phyloP scores from a whole-genome alignment of 345 rosid species.

The Hypericum androsaemum region DNA sequence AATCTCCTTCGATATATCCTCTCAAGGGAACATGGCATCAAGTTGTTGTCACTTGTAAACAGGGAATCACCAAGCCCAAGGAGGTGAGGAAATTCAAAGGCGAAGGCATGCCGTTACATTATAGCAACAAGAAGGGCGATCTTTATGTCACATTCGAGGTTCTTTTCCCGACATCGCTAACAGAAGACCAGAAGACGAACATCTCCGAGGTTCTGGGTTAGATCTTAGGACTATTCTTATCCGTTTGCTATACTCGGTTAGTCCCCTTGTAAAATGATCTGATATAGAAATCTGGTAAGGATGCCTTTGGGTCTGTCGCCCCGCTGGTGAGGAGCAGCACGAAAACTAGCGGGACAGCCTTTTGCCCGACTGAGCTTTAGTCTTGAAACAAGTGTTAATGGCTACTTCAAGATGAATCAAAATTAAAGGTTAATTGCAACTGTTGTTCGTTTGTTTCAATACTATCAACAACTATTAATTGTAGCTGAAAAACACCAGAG shows the following conservation, averaged over 20 bases:
- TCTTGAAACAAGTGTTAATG: no score
- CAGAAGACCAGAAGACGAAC: slow-evolving; percentile 71
- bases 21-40: neutral
- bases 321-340: no score
- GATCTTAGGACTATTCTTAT: neutral
- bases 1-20: neutral
- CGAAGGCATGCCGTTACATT: slow-evolving; percentile 94
- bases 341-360: no score
- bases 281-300: slow-evolving; percentile 1
- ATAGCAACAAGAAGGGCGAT: slow-evolving; percentile 77
- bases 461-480: no score
- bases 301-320: neutral
- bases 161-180: slow-evolving; percentile 72
- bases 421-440: no score
- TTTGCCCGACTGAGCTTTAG: no score
- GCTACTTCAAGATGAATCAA: no score
- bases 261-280: neutral
- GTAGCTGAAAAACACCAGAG: no score
- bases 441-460: no score
- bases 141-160: slow-evolving; percentile 84
- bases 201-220: slow-evolving; percentile 66
- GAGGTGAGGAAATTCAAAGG: slow-evolving; percentile 84
- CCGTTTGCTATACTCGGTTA: neutral
- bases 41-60: slow-evolving; percentile 9
- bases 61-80: slow-evolving; percentile 94